A percentile compares a stretch with the other conserved stretches of the same genome.
phyloP scores from a whole-genome alignment of 78 protist species.

The Dictyostelium purpureum region DNA sequence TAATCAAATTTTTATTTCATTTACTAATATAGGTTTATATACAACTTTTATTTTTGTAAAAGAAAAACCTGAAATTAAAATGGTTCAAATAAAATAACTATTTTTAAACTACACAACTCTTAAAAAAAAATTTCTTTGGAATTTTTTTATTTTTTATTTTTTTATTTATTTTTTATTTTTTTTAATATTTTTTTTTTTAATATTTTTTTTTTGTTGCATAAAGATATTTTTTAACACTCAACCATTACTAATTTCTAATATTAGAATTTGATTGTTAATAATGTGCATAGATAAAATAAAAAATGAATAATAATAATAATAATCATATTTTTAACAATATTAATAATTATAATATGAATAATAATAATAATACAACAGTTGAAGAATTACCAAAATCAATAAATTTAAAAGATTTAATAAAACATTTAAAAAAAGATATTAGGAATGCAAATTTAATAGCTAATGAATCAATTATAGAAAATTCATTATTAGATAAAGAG shows the following conservation, averaged over 20 bases:
- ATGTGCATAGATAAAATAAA: too few species aligned
- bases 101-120: background rate
- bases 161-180: background rate
- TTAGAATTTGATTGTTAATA: too few species aligned
- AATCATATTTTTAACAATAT: too few species aligned
- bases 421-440: background rate
- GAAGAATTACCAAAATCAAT: slow-evolving; percentile 11
- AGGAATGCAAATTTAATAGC: background rate
- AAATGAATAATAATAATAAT: too few species aligned
- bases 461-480: background rate
- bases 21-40: background rate
- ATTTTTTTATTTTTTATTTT: too few species aligned
- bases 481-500: slow-evolving; percentile 36
- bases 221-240: too few species aligned
- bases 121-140: background rate
- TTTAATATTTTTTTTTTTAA: too few species aligned
- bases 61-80: background rate
- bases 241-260: too few species aligned
- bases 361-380: too few species aligned
- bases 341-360: too few species aligned
- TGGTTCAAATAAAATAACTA: too few species aligned
- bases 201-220: too few species aligned
- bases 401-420: slow-evolving; percentile 8
- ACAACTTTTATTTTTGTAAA: slow-evolving; percentile 51
- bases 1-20: background rate